Evolutionary conservation across 305 asterid genomes (phyloP), one percentile per base, ranked within the genome.

Genomic region (Solanum chacoense): DNA sequence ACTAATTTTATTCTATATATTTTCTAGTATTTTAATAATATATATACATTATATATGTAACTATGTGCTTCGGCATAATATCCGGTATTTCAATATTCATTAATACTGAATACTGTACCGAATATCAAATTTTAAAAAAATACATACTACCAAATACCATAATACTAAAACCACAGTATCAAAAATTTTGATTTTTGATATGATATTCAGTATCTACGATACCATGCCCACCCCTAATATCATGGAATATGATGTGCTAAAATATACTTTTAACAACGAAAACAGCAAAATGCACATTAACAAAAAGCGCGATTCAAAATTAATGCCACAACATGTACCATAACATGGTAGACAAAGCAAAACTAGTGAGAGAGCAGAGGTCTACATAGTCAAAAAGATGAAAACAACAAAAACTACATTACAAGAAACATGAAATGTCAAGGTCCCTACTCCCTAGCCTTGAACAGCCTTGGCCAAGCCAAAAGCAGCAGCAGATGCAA

Each of bases 401-500:
- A 29, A n/a, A 83, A 50, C 29, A 45, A 83, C 12, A 31, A 28
- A 29, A 84, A 18, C 69, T 84, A 50, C 73, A 11, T 11, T 81
- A 84, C 32, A 80, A 40, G 11, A 55, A 28, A 59, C 77, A 67
- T 18, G 31, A 55, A 36, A 65, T n/a, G n/a, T 35, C 69, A 78
- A 8, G 20, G 34, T 75, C 45, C 91, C 91, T 91, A 92, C 24
- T 75, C 45, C 90, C 91, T 91, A 92, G 91, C 92, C 94, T 91
- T 93, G 98, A 36, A 97, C 93, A 22, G 85, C 91, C 91, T 95
- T 97, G 88, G 99, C 99, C 93, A 97, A 91, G 81, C 98, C 98
- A 88, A 91, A 97, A 85, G 99, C 99, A 92, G 98, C 98, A 65
- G 99, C 99, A 76, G 99, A 97, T 3, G 99, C 99, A 88, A 95